Evolutionary conservation across 768 basidiomycete genomes (phyloP).

Genomic region (Pleurotus salmoneostramineus): DNA sequence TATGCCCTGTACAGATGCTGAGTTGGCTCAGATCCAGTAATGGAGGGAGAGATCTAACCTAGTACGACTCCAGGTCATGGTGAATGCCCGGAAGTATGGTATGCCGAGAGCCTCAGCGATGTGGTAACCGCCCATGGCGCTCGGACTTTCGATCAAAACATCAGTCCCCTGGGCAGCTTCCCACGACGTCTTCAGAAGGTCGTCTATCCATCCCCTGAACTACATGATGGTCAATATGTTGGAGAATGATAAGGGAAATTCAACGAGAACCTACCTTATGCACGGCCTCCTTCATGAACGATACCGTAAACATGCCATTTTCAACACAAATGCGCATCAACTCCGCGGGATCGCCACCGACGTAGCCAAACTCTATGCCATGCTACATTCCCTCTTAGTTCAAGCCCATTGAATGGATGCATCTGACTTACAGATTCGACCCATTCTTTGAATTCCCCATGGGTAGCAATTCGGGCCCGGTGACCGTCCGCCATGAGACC

Average conservation of each 20-base stretch:
- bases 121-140: conserved; percentile 96
- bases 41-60: conserved; percentile 36
- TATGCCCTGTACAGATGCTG: conserved; percentile 58
- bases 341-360: conserved; percentile 97
- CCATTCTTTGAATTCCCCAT: conserved; percentile 94
- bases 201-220: conserved; percentile 98
- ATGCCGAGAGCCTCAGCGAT: conserved; percentile 93
- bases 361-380: conserved; percentile 92
- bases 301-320: conserved; percentile 95
- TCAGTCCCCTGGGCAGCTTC: conserved; percentile 95
- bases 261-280: conserved; percentile 56
- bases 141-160: conserved; percentile 91
- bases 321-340: conserved; percentile 97
- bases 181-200: conserved; percentile 93
- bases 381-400: conserved; percentile 44
- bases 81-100: conserved; percentile 94
- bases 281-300: conserved; percentile 89
- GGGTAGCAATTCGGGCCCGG: conserved; percentile 85
- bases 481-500: conserved; percentile 91
- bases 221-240: conserved; percentile 24
- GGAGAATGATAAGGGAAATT: conserved; percentile 2
- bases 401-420: conserved; percentile 3
- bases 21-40: background rate
- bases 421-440: conserved; percentile 75
- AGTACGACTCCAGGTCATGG: conserved; percentile 97